Evolutionary conservation across 2,329 filamentous ascomycete genomes (phyloP).

Genomic region (Cadophora malorum): DNA sequence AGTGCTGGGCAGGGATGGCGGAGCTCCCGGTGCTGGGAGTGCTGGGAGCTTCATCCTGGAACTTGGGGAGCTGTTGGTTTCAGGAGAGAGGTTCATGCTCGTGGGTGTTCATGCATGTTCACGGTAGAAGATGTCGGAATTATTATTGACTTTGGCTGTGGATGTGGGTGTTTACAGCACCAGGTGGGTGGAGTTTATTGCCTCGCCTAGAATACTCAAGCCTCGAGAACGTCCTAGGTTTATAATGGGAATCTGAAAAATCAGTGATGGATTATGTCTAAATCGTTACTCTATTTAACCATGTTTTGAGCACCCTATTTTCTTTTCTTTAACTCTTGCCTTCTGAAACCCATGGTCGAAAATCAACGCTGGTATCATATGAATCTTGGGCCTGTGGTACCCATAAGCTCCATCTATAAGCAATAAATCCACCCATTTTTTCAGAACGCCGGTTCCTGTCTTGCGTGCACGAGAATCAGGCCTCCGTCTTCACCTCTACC

Average conservation of each 20-base stretch:
- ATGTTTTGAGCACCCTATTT: not conserved
- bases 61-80: not conserved
- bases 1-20: not conserved
- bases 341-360: not conserved
- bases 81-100: conserved; percentile 1
- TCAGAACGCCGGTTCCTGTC: not conserved
- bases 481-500: conserved; percentile 1
- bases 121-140: not conserved
- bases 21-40: not conserved
- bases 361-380: conserved; percentile 4
- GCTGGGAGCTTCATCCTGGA: conserved; percentile 1
- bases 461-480: not conserved
- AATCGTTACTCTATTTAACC: not conserved
- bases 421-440: not conserved
- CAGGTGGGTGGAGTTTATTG: not conserved
- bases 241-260: not conserved
- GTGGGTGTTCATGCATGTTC: not conserved
- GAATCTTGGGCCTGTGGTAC: conserved; percentile 6
- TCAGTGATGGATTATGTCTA: conserved; percentile 6
- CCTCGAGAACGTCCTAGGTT: not conserved
- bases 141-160: not conserved
- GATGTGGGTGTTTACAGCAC: not conserved
- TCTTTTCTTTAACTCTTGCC: not conserved
- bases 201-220: not conserved
- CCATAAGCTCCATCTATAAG: not conserved